Evolutionary conservation across 768 basidiomycete species (phyloP), one percentile per base, ranked within the genome.

Genomic region (Tylopilus plumbeoviolaceoides): DNA sequence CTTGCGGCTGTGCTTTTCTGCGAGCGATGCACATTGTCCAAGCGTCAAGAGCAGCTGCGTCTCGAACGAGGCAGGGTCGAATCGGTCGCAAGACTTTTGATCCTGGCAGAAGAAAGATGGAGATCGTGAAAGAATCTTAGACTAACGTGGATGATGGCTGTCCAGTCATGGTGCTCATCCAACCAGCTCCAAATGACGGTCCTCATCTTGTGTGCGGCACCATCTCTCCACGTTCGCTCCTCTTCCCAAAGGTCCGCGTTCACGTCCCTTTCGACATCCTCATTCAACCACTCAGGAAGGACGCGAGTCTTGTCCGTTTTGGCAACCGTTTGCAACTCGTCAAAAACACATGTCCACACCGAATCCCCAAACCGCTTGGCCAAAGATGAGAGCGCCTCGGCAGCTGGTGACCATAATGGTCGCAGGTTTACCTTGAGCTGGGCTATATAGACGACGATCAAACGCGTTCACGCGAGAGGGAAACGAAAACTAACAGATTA

Each of bases 1-100:
- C n/a, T 88, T 82, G 35, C 91, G 85, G 52, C 88, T 91, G 68
- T 95, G 87, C 66, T 86, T 89, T 68, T 98, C 91, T 0, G 85
- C 89, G 12, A 97, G 70, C n/a, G n/a, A n/a, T n/a, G n/a, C n/a
- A n/a, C n/a, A n/a, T n/a, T n/a, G n/a, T n/a, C n/a, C n/a, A n/a
- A 98, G 75, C 0, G 85, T 73, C 9, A 74, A 69, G 14, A 98
- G 78, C 4, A 98, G 74, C 66, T 97, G 92, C 10, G 77, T 71
- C 66, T 95, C 92, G 68, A 93, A 98, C 21, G 83, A 83, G 40
- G 72, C 72, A 1, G 74, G 67, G 59, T 97, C 92, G 36, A 98
- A 82, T 14, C 89, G 80, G 35, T 83, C 83, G 4, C 63, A 50
- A 0, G 69, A 59, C 7, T 59, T 61, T 56, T 78, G 78, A 14